Conservation (phyloP, 805 yeast species). For the Candida chauliodis region DNA sequence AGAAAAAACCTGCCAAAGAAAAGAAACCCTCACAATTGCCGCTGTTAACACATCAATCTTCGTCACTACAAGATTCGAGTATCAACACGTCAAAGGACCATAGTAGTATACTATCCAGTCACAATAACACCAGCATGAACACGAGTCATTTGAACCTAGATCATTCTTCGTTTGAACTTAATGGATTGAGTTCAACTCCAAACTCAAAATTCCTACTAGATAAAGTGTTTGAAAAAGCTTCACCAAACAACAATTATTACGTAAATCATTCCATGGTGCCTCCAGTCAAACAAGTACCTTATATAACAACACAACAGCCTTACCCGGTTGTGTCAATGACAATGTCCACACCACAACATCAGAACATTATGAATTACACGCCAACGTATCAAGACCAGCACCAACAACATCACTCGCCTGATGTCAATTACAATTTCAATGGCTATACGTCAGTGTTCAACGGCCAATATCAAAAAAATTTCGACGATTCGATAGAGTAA, state of each 20-base stretch:
- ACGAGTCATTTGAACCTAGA: conserved; percentile 35
- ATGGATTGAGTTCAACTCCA: conserved; percentile 37
- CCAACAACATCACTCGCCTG: background rate
- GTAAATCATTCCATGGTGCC: conserved; percentile 28
- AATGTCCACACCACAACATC: conserved; percentile 45
- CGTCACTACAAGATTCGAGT: conserved; percentile 12
- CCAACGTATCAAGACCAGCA: conserved; percentile 3
- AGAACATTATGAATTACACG: conserved; percentile 21
- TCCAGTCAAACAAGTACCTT: conserved; percentile 18
- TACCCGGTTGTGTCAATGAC: conserved; percentile 23
- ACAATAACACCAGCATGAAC: conserved; percentile 17
- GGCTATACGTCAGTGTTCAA: conserved; percentile 2
- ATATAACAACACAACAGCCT: conserved; percentile 8
- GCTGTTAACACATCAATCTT: background rate
- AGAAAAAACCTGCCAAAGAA: conserved; percentile 11
- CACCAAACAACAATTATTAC: conserved; percentile 14
- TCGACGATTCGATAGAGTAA: conserved; percentile 5
- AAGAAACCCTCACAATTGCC: background rate
- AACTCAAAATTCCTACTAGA: conserved; percentile 38
- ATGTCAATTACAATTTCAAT: background rate
- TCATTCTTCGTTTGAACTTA: conserved; percentile 39
- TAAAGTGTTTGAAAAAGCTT: conserved; percentile 36
- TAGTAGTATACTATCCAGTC: conserved; percentile 23
- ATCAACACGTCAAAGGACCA: conserved; percentile 23
- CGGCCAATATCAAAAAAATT: conserved; percentile 1